phyloP scores from a whole-genome alignment of 352 stramenopile genomes.

The Globisporangium acanthophoron region DNA sequence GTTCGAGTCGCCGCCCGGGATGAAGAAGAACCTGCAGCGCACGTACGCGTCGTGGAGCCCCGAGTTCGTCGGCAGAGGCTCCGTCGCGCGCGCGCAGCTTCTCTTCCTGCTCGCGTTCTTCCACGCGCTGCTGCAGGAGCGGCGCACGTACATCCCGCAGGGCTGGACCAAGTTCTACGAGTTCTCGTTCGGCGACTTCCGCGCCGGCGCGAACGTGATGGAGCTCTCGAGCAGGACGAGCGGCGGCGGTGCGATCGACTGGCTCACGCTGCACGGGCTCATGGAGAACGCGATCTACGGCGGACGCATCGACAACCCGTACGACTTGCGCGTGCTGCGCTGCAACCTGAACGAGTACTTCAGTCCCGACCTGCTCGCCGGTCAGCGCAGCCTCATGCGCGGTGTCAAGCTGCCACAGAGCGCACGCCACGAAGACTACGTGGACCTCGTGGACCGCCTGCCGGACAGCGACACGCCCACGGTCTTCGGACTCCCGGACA shows the following conservation, averaged over 20 bases:
- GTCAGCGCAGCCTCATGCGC: constrained; percentile 50
- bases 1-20: constrained; percentile 92
- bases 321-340: constrained; percentile 88
- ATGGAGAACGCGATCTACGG: constrained; percentile 97
- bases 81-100: constrained; percentile 45
- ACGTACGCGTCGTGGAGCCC: constrained; percentile 86
- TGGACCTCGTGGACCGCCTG: constrained; percentile 69
- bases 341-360: constrained; percentile 89
- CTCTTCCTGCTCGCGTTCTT: constrained; percentile 90
- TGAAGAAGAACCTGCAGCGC: constrained; percentile 95
- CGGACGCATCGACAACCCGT: constrained; percentile 91
- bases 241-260: constrained; percentile 65
- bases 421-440: constrained; percentile 54
- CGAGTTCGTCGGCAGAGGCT: constrained; percentile 60
- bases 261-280: constrained; percentile 88
- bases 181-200: constrained; percentile 93
- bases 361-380: constrained; percentile 62
- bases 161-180: constrained; percentile 97
- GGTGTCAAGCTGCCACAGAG: constrained; percentile 72
- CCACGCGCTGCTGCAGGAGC: constrained; percentile 81
- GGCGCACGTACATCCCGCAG: constrained; percentile 92
- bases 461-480: constrained; percentile 68
- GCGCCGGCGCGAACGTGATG: constrained; percentile 90
- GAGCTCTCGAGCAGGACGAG: constrained; percentile 54
- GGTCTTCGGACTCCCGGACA: constrained; percentile 91